Evolutionary conservation across 192 early-diverging fungal species (phyloP), one percentile per base, ranked within the genome.

Genomic region (Coemansia sp.): DNA sequence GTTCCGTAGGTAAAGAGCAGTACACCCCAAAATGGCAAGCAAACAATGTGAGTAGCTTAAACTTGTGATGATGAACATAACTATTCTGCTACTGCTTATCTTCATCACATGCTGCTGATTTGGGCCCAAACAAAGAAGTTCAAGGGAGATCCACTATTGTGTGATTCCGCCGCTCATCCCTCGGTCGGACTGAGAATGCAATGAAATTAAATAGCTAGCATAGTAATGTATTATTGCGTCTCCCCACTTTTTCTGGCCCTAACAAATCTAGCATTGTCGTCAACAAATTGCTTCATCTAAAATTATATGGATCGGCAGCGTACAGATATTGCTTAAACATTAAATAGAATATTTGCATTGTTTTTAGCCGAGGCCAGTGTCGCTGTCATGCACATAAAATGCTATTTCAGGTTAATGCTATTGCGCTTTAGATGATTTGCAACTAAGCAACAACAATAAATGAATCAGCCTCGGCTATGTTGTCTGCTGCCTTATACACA

Each of bases 81-180:
- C 51, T 26, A 58, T 9, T 37, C 11, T 18, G 34, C 56, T 58
- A 58, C 56, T 58, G 56, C 56, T 58, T 21, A 58, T 37, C n/a
- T 9, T 58, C 26, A 31, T 57, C 56, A 58, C 56, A 58, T 37
- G 56, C 13, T 16, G 21, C 10, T 31, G 28, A 24, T 2, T 53
- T 26, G 10, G 26, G 11, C 16, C 14, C 11, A 53, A 31, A 31
- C 51, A 26, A 31, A 53, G 24, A 21, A 2, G 5, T n/a, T 31
- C 2, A 7, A 14, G 13, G 33, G 16, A 58, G 26, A 58, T 34
- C 18, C 31, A 3, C 53, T 18, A 58, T 58, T 58, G 56, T 58
- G 34, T 21, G 9, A 21, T 18, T 53, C 33, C 34, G 18, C 9
- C 20, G 34, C 33, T 31, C 56, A 0, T 23, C 21, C 51, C 23